These are phyloP conservation scores for Penicillium nordicum DNA, from an alignment of 2,329 filamentous ascomycete genomes.

Conservation along the genomic window DNA sequence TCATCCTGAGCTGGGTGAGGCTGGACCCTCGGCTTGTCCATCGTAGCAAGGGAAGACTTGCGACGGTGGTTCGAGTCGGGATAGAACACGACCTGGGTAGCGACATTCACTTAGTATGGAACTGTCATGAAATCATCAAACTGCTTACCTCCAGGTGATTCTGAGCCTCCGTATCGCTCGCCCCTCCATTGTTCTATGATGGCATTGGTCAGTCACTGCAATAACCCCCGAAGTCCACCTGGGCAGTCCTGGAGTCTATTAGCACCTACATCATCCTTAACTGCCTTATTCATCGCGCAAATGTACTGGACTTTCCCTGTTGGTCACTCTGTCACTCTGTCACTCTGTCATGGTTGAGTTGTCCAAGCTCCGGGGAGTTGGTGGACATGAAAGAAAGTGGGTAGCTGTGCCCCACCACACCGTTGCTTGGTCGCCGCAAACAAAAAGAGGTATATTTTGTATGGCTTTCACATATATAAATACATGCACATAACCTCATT, in stretches of 20 bases:
- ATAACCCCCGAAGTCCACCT: neutral
- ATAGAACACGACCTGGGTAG: slow-evolving; percentile 55
- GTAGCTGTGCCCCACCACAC: slow-evolving; percentile 2
- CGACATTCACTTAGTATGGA: neutral
- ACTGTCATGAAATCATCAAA: neutral
- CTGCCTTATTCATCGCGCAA: slow-evolving; percentile 16
- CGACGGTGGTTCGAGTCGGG: slow-evolving; percentile 52
- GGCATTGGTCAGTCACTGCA: slow-evolving; percentile 13
- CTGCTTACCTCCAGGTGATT: slow-evolving; percentile 36
- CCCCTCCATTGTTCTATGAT: slow-evolving; percentile 31
- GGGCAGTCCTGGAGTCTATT: neutral
- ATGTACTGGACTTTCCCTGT: slow-evolving; percentile 3
- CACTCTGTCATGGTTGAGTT: slow-evolving; percentile 15
- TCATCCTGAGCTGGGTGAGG: slow-evolving; percentile 35
- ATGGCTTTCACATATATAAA: neutral
- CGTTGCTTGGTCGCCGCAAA: neutral
- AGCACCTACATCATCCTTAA: slow-evolving; percentile 20
- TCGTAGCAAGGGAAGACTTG: slow-evolving; percentile 57
- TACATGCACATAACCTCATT: neutral
- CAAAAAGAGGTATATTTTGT: neutral
- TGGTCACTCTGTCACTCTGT: slow-evolving; percentile 10
- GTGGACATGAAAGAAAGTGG: slow-evolving; percentile 16
- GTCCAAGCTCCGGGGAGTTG: slow-evolving; percentile 1
- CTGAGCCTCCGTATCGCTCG: slow-evolving; percentile 34
- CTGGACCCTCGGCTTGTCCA: slow-evolving; percentile 39